Evolutionary conservation across 2,329 filamentous ascomycete genomes (phyloP).

Genomic region (Aspergillus cejpii): DNA sequence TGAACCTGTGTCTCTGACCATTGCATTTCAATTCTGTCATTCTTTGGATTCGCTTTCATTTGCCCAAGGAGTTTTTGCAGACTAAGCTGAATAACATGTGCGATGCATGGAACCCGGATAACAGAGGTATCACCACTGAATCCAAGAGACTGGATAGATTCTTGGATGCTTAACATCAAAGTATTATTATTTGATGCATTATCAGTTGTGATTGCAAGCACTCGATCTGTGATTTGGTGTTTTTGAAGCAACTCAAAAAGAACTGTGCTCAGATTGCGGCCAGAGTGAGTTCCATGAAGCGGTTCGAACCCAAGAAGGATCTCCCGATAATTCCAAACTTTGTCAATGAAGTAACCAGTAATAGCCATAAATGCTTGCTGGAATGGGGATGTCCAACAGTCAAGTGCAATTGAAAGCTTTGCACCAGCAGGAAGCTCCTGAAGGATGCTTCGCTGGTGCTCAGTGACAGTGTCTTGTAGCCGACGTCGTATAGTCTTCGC

Average conservation of each 20-base stretch:
- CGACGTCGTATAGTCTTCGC: too few species aligned
- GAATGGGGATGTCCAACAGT: too few species aligned
- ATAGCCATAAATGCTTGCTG: too few species aligned
- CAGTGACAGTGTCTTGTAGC: too few species aligned
- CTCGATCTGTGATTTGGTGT: slow-evolving; percentile 2
- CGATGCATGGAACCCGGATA: slow-evolving; percentile 5
- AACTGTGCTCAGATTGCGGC: too few species aligned
- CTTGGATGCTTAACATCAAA: slow-evolving; percentile 1
- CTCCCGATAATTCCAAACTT: too few species aligned
- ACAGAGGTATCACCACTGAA: neutral
- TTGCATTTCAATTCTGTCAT: slow-evolving; percentile 2
- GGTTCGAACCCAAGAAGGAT: too few species aligned
- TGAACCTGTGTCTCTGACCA: neutral
- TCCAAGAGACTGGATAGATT: neutral
- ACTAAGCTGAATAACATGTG: slow-evolving; percentile 8
- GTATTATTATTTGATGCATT: slow-evolving; percentile 10
- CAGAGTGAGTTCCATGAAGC: too few species aligned
- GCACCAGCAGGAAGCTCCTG: too few species aligned
- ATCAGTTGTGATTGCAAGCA: slow-evolving; percentile 5
- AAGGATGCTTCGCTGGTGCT: too few species aligned
- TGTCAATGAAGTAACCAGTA: too few species aligned
- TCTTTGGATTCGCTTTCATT: slow-evolving; percentile 4
- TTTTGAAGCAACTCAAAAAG: neutral
- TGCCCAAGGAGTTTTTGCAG: slow-evolving; percentile 7
- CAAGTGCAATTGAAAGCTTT: too few species aligned